These are phyloP conservation scores for Flaveria brownii DNA, from an alignment of 129 eudicot species.

Conservation along the genomic window DNA sequence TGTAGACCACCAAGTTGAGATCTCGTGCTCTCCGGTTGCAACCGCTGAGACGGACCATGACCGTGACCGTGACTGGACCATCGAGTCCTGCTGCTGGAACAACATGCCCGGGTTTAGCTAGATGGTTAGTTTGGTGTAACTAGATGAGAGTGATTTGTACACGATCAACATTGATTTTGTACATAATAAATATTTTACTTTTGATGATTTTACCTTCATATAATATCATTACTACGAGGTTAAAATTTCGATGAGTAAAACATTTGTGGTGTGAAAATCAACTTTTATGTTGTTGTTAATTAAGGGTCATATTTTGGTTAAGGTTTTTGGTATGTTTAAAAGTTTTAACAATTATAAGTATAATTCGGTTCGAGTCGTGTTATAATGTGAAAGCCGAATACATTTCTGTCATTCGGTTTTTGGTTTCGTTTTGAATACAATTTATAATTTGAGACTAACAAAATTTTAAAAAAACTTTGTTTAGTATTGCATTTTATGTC, in stretches of 20 bases:
- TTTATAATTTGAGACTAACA: not conserved
- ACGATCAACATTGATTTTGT: slow-evolving; percentile 14
- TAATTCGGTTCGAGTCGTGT: not conserved
- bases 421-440: no score
- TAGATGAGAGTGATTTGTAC: slow-evolving; percentile 38
- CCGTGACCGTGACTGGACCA: slow-evolving; percentile 39
- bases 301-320: slow-evolving; percentile 10
- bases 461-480: no score
- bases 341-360: no score
- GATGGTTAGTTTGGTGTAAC: slow-evolving; percentile 36
- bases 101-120: slow-evolving; percentile 58
- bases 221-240: not conserved
- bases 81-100: slow-evolving; percentile 51
- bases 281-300: not conserved
- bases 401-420: no score
- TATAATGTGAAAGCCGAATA: no score
- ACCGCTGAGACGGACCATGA: slow-evolving; percentile 34
- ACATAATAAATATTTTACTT: slow-evolving; percentile 5
- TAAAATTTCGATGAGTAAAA: not conserved
- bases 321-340: not conserved
- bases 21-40: slow-evolving; percentile 29
- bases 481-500: not conserved
- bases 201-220: not conserved
- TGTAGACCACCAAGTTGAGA: slow-evolving; percentile 28
- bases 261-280: not conserved